Conservation (phyloP, 2,329 filamentous ascomycete genomes). For the Claviceps quebecensis region DNA sequence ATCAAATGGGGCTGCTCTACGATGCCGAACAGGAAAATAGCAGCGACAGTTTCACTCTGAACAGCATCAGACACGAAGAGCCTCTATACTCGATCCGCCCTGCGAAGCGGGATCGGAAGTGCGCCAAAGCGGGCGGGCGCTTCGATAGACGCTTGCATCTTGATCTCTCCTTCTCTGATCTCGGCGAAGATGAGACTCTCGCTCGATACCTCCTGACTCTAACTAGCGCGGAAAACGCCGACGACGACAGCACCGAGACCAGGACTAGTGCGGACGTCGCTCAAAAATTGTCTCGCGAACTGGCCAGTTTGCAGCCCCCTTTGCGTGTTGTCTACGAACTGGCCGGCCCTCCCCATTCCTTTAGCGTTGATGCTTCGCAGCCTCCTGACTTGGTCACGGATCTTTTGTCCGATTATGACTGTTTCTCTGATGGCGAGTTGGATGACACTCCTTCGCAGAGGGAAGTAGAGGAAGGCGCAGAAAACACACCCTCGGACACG, state of each 20-base stretch:
- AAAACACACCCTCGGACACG: slow-evolving; percentile 17
- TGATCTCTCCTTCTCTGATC: slow-evolving; percentile 28
- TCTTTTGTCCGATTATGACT: slow-evolving; percentile 22
- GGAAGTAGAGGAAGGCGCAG: slow-evolving; percentile 17
- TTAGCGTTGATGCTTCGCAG: slow-evolving; percentile 22
- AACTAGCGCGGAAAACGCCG: slow-evolving; percentile 4
- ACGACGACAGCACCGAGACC: slow-evolving; percentile 9
- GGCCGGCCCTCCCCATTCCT: slow-evolving; percentile 17
- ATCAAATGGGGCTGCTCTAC: slow-evolving; percentile 30
- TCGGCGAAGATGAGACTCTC: slow-evolving; percentile 26
- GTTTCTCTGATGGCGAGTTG: slow-evolving; percentile 22
- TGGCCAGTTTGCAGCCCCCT: slow-evolving; percentile 14
- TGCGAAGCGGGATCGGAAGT: slow-evolving; percentile 19
- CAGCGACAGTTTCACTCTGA: slow-evolving; percentile 22
- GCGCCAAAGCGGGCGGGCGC: slow-evolving; percentile 11
- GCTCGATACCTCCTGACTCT: slow-evolving; percentile 21
- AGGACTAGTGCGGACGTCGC: slow-evolving; percentile 3
- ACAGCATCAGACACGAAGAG: slow-evolving; percentile 24
- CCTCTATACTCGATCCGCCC: slow-evolving; percentile 25
- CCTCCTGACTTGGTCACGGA: slow-evolving; percentile 22
- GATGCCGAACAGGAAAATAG: slow-evolving; percentile 21
- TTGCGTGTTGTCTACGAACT: slow-evolving; percentile 28
- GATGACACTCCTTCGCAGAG: slow-evolving; percentile 18
- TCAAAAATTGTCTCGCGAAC: slow-evolving; percentile 6
- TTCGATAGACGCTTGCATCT: slow-evolving; percentile 16